Evolutionary conservation across 495 filamentous ascomycete species (phyloP), one percentile per base, ranked within the genome.

Genomic region (Margaritispora aquatica): DNA sequence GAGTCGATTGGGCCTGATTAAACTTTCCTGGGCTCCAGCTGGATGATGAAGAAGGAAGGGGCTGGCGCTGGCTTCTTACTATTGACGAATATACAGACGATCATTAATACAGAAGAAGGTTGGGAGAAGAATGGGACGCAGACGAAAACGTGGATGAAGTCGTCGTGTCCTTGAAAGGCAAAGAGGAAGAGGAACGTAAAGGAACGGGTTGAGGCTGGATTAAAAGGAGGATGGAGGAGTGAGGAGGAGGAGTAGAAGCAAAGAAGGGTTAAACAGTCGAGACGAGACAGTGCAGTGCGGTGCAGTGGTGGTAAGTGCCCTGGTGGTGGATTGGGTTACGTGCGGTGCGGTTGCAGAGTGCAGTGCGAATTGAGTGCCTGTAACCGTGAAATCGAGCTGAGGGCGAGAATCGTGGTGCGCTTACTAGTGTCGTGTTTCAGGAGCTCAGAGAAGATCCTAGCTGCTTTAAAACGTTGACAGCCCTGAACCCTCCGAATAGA

Each of bases 21-120:
- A 62, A 51, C 48, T 55, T 31, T 67, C 27, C 22, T 38, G 26
- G 31, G 55, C 57, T 53, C 26, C n/a, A n/a, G n/a, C n/a, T n/a
- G n/a, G n/a, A n/a, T n/a, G 10, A 48, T 53, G 55, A 59, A 56
- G 52, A 53, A 48, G 58, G 29, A 54, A 27, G 27, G 21, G 38
- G 29, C 23, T 50, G n/a, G n/a, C n/a, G n/a, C n/a, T n/a, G 44
- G 27, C 10, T 57, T 51, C 26, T 38, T 57, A 24, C 22, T 11
- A 31, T 19, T 60, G 67, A 66, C 69, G 66, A 73, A 73, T 75
- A 74, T 75, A 81, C 80, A 80, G 75, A 76, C 77, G 74, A 47
- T 71, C 77, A 80, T 77, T 80, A 82, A 79, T 74, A 80, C 78
- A 77, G 79, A 73, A 60, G 63, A 68, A 54, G 67, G 67, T 53